Conservation (phyloP, 192 early-diverging fungal species). For the Coemansia guatemalensis region DNA sequence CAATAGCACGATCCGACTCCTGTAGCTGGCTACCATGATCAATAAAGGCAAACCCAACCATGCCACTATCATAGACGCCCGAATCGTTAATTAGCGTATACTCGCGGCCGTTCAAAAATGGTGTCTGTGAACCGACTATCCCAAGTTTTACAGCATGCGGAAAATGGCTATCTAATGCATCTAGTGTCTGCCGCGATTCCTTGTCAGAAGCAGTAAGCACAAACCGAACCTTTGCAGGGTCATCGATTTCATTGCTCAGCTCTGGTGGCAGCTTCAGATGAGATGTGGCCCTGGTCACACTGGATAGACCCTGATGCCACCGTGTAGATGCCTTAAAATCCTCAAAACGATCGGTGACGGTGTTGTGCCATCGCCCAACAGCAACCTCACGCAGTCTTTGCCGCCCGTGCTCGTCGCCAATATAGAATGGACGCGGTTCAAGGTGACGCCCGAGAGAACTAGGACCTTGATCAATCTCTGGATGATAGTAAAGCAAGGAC, state of each 20-base stretch:
- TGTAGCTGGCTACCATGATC: neutral
- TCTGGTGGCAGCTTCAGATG: conserved; percentile 28
- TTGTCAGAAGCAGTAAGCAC: conserved; percentile 33
- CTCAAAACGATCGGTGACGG: conserved; percentile 21
- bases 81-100: conserved; percentile 22
- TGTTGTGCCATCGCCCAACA: conserved; percentile 47
- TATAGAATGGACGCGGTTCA: conserved; percentile 24
- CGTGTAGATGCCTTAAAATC: neutral
- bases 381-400: conserved; percentile 45
- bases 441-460: conserved; percentile 1
- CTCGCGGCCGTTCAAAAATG: conserved; percentile 43
- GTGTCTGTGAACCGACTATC: conserved; percentile 39
- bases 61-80: conserved; percentile 17
- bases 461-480: neutral
- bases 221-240: conserved; percentile 18
- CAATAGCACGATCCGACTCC: too few relatives aligned
- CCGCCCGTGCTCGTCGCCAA: conserved; percentile 45
- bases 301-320: conserved; percentile 21
- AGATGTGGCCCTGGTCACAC: conserved; percentile 32
- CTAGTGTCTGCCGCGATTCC: conserved; percentile 33
- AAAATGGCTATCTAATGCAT: conserved; percentile 33
- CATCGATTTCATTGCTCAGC: conserved; percentile 4
- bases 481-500: conserved; percentile 27
- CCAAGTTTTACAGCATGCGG: conserved; percentile 41
- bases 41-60: conserved; percentile 38